Percentiles rank a stretch among this genome's conserved stretches.
phyloP scores from a whole-genome alignment of 1,284 basidiomycete genomes.

The Xerocomus subilludens region DNA sequence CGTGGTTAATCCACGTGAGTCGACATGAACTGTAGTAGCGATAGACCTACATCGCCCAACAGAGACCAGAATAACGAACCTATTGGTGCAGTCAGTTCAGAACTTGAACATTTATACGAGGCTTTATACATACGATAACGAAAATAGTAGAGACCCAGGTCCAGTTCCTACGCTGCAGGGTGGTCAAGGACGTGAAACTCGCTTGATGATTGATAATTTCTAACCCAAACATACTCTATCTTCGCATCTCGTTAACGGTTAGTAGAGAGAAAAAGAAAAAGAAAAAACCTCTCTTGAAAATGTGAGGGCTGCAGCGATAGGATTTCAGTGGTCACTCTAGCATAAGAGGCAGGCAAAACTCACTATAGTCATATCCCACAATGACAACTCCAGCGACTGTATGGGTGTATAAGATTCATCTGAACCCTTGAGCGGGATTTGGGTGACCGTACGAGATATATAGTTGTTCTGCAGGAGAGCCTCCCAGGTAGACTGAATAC shows the following conservation, averaged over 20 bases:
- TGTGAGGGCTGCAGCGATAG: slow-evolving; percentile 12
- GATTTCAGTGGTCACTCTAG: too few relatives aligned
- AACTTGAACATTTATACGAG: too few relatives aligned
- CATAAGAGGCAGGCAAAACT: too few relatives aligned
- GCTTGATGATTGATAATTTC: neutral
- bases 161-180: neutral
- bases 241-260: neutral
- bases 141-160: slow-evolving; percentile 18
- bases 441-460: too few relatives aligned
- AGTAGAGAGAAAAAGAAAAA: neutral
- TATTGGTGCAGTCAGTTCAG: neutral
- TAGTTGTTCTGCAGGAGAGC: too few relatives aligned
- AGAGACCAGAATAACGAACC: slow-evolving; percentile 31
- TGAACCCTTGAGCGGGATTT: too few relatives aligned
- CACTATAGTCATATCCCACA: too few relatives aligned
- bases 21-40: neutral
- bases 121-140: slow-evolving; percentile 1
- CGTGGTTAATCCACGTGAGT: neutral
- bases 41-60: slow-evolving; percentile 15
- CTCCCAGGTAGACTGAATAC: too few relatives aligned
- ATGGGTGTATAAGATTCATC: too few relatives aligned
- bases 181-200: neutral
- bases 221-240: slow-evolving; percentile 20
- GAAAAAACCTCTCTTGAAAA: slow-evolving; percentile 17
- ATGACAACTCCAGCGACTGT: too few relatives aligned